These are phyloP conservation scores for Lithohypha guttulata DNA, from an alignment of 2,329 filamentous ascomycete species.

Conservation along the genomic window DNA sequence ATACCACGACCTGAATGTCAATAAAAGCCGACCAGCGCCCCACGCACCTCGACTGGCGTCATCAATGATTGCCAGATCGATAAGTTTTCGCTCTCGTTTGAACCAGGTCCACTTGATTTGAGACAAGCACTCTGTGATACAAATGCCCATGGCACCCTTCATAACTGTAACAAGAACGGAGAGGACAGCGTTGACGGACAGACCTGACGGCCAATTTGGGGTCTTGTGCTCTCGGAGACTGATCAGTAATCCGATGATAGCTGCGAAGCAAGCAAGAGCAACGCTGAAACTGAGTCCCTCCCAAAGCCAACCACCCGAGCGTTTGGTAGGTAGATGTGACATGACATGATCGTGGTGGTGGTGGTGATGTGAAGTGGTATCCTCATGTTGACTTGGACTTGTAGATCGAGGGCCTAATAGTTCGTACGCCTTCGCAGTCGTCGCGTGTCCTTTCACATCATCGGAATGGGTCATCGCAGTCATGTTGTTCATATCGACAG, in stretches of 20 bases:
- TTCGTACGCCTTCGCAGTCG: too few species aligned
- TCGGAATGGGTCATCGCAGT: too few species aligned
- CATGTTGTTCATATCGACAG: too few species aligned
- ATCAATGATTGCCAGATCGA: slow-evolving; percentile 27
- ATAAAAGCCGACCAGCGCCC: slow-evolving; percentile 24
- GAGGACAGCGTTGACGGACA: slow-evolving; percentile 27
- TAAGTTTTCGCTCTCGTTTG: slow-evolving; percentile 20
- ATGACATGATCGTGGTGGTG: too few species aligned
- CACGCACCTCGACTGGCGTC: slow-evolving; percentile 26
- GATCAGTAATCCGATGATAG: neutral
- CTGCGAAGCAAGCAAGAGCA: neutral
- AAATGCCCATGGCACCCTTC: slow-evolving; percentile 25
- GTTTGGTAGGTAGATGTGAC: too few species aligned
- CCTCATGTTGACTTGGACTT: too few species aligned
- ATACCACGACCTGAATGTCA: slow-evolving; percentile 23
- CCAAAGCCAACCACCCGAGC: slow-evolving; percentile 2
- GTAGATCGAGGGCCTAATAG: too few species aligned
- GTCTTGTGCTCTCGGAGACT: neutral
- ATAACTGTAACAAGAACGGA: slow-evolving; percentile 25
- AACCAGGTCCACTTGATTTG: slow-evolving; percentile 31
- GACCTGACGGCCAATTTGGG: slow-evolving; percentile 25
- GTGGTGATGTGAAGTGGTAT: too few species aligned
- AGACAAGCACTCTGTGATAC: slow-evolving; percentile 24
- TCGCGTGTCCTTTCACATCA: too few species aligned
- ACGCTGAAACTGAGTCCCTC: neutral